Conservation (phyloP, 2,329 filamentous ascomycete genomes). For the Stachybotrys elegans region DNA sequence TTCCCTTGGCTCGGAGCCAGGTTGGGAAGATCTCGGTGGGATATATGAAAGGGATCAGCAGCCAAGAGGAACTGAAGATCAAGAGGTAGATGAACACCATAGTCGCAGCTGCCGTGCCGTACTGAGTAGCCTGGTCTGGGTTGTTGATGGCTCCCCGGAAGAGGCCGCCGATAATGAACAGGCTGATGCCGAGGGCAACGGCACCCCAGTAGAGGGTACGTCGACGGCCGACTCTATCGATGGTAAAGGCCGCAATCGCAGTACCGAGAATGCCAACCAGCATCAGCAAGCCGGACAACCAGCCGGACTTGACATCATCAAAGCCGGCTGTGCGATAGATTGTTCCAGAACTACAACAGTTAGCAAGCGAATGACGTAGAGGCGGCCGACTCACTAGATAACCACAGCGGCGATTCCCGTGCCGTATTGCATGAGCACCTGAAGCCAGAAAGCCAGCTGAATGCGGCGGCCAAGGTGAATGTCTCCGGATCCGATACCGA, state of each 20-base stretch:
- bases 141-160: slow-evolving; percentile 12
- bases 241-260: slow-evolving; percentile 39
- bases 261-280: slow-evolving; percentile 46
- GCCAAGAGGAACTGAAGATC: slow-evolving; percentile 23
- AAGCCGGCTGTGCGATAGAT: slow-evolving; percentile 10
- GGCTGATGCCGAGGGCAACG: slow-evolving; percentile 19
- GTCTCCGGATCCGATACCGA: slow-evolving; percentile 28
- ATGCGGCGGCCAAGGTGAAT: slow-evolving; percentile 32
- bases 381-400: slow-evolving; percentile 8
- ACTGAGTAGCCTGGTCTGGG: slow-evolving; percentile 11
- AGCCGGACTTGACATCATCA: slow-evolving; percentile 9
- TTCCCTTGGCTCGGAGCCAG: slow-evolving; percentile 20
- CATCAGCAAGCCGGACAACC: slow-evolving; percentile 43
- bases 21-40: slow-evolving; percentile 24
- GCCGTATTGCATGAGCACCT: slow-evolving; percentile 27
- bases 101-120: slow-evolving; percentile 22
- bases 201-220: slow-evolving; percentile 28
- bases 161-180: slow-evolving; percentile 23
- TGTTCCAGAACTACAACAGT: slow-evolving; percentile 21
- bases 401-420: slow-evolving; percentile 8
- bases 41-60: slow-evolving; percentile 24
- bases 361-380: not conserved
- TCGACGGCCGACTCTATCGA: slow-evolving; percentile 30
- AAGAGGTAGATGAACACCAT: slow-evolving; percentile 24
- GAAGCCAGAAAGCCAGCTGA: slow-evolving; percentile 32